Conservation (phyloP, 1,284 basidiomycete genomes). For the Pyrrhoderma lamaoense region DNA sequence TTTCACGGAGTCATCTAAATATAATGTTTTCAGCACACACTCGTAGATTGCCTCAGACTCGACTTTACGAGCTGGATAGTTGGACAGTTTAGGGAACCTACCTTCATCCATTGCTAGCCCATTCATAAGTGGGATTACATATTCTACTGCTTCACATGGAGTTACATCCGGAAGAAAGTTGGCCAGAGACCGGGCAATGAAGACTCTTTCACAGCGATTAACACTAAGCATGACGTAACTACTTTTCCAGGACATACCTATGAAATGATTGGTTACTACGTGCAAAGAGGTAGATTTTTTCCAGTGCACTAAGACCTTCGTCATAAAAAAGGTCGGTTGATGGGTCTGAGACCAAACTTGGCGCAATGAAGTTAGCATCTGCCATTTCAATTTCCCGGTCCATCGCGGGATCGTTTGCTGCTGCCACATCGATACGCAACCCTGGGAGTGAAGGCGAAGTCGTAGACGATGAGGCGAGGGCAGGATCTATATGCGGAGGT, state of each 20-base stretch:
- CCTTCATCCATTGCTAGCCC: constrained; percentile 85
- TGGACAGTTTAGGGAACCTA: constrained; percentile 30
- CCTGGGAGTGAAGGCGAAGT: neutral
- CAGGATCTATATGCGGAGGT: neutral
- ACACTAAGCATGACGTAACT: constrained; percentile 10
- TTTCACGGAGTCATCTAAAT: constrained; percentile 80
- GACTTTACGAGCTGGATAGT: too few relatives aligned
- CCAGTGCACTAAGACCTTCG: constrained; percentile 76
- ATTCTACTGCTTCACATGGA: constrained; percentile 88
- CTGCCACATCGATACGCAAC: constrained; percentile 14
- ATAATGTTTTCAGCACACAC: constrained; percentile 4
- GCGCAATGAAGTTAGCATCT: constrained; percentile 4
- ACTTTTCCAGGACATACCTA: constrained; percentile 28
- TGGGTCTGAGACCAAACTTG: neutral
- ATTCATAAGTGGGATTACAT: constrained; percentile 86
- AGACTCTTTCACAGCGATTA: constrained; percentile 40
- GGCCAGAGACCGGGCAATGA: constrained; percentile 77
- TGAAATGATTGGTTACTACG: constrained; percentile 83
- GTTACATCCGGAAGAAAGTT: constrained; percentile 69
- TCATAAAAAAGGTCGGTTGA: constrained; percentile 53
- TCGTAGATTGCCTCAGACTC: neutral
- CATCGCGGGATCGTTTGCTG: constrained; percentile 12
- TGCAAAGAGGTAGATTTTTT: constrained; percentile 92
- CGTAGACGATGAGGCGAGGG: neutral
- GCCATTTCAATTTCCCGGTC: constrained; percentile 26